phyloP scores from a whole-genome alignment of 2,329 filamentous ascomycete species.

The Verticillium zaregamsianum region DNA sequence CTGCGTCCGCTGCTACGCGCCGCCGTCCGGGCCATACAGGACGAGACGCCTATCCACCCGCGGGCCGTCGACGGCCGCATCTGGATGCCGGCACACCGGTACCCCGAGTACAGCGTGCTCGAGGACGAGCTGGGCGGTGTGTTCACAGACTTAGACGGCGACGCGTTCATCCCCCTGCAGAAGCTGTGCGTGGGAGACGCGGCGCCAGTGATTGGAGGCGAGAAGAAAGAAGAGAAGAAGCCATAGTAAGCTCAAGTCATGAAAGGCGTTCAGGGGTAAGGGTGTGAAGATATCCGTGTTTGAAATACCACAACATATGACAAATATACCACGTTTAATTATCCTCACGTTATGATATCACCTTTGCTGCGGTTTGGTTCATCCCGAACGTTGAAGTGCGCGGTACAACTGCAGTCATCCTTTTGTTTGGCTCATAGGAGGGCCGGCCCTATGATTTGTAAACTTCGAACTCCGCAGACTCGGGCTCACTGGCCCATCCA shows the following conservation, averaged over 20 bases:
- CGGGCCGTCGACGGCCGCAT: slow-evolving; percentile 12
- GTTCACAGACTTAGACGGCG: background rate
- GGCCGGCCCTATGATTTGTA: no score
- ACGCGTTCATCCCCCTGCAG: background rate
- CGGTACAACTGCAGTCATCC: no score
- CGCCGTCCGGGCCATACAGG: background rate
- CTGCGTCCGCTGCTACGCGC: slow-evolving; percentile 8
- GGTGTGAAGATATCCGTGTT: no score
- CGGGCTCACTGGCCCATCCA: no score
- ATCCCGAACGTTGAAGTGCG: no score
- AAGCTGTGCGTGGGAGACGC: background rate
- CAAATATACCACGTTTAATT: no score
- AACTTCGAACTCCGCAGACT: no score
- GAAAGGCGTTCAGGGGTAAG: background rate
- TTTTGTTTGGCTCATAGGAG: no score
- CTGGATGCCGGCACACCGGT: slow-evolving; percentile 10
- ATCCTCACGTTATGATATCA: no score
- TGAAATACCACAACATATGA: no score
- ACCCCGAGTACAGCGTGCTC: slow-evolving; percentile 2
- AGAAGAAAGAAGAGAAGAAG: background rate
- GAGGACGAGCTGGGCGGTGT: background rate
- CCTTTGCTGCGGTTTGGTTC: no score
- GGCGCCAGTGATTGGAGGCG: background rate
- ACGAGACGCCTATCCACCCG: slow-evolving; percentile 5
- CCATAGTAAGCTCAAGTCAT: background rate